Percentiles rank a stretch among this genome's conserved stretches.
Evolutionary conservation across 2,329 filamentous ascomycete species (phyloP).

Genomic region (Triangularia setosa): DNA sequence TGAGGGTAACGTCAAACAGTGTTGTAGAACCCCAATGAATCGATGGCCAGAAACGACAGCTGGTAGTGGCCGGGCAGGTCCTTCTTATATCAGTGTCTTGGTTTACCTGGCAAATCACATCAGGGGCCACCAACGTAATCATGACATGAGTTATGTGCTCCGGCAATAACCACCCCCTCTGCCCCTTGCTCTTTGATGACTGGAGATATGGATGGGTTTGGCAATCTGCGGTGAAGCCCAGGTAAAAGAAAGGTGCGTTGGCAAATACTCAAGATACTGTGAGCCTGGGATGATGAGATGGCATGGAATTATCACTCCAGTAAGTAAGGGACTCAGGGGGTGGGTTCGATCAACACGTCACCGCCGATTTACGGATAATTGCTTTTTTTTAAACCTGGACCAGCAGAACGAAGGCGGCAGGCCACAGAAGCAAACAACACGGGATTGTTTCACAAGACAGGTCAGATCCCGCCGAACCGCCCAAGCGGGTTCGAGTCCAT

Average conservation of each 20-base stretch:
- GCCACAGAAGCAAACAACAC: slow-evolving; percentile 6
- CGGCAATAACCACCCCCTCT: neutral
- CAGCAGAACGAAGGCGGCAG: neutral
- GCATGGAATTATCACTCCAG: neutral
- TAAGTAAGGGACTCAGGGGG: neutral
- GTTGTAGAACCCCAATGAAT: neutral
- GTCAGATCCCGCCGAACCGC: slow-evolving; percentile 3
- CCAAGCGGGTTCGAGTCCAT: neutral
- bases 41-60: neutral
- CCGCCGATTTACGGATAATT: slow-evolving; percentile 3
- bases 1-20: neutral
- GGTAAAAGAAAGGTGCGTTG: neutral
- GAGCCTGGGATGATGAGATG: neutral
- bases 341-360: neutral
- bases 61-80: neutral
- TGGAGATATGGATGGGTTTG: neutral
- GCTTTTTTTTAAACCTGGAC: neutral
- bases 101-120: neutral
- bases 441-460: neutral
- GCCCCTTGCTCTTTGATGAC: neutral
- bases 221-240: slow-evolving; percentile 1
- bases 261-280: neutral
- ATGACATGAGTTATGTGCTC: neutral
- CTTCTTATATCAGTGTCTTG: neutral
- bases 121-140: neutral